Percentiles rank a stretch among this genome's conserved stretches.
phyloP scores from a whole-genome alignment of 768 basidiomycete genomes.

The Auricularia sp. region DNA sequence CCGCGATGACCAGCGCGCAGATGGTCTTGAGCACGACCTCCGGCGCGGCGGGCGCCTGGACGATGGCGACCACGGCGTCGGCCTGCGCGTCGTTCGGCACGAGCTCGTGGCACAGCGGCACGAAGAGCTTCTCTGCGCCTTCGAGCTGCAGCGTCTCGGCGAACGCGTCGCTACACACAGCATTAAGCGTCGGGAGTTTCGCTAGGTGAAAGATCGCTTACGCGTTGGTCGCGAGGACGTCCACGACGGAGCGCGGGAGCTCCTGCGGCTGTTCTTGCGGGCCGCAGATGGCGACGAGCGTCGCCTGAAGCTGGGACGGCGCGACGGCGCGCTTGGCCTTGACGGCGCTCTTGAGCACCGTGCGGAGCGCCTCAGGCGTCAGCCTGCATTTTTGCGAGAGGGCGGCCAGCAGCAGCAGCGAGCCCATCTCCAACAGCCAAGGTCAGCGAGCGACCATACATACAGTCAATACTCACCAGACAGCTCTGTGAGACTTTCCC shows the following conservation, averaged over 20 bases:
- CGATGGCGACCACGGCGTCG: background rate
- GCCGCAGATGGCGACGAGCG: slow-evolving; percentile 54
- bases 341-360: slow-evolving; percentile 44
- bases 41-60: background rate
- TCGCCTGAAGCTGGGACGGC: slow-evolving; percentile 52
- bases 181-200: background rate
- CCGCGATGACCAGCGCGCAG: background rate
- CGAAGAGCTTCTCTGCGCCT: slow-evolving; percentile 47
- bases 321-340: slow-evolving; percentile 33
- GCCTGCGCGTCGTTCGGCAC: slow-evolving; percentile 10
- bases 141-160: slow-evolving; percentile 34
- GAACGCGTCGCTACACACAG: slow-evolving; percentile 13
- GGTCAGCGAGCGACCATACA: background rate
- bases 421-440: slow-evolving; percentile 44
- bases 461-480: background rate
- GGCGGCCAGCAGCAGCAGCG: slow-evolving; percentile 61
- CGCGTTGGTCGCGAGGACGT: slow-evolving; percentile 22
- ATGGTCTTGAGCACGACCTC: slow-evolving; percentile 5
- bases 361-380: slow-evolving; percentile 46
- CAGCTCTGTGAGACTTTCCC: background rate
- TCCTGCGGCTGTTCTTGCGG: slow-evolving; percentile 47
- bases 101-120: slow-evolving; percentile 13
- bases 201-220: slow-evolving; percentile 35
- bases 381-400: slow-evolving; percentile 60
- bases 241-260: slow-evolving; percentile 30